A percentile compares a stretch with the other conserved stretches of the same genome.
Conservation (phyloP, 805 yeast genomes). For the Zygoascus biomembranicola region DNA sequence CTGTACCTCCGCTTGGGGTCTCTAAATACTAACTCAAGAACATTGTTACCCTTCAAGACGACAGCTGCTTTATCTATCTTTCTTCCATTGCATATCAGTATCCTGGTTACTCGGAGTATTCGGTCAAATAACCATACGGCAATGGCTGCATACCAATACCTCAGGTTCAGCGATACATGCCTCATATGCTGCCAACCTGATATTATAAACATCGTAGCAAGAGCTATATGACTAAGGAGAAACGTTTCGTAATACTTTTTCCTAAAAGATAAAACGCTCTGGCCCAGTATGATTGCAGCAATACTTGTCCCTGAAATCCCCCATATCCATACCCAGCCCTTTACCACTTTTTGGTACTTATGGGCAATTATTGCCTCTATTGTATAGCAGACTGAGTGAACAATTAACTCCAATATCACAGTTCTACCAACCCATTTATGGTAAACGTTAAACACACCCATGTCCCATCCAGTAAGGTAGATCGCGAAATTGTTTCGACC, state of each 20-base stretch:
- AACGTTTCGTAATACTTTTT: conserved; percentile 50
- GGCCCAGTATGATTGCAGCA: conserved; percentile 38
- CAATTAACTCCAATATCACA: conserved; percentile 38
- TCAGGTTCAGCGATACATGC: conserved; percentile 32
- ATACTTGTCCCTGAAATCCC: conserved; percentile 38
- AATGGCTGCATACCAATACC: conserved; percentile 44
- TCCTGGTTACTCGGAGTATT: conserved; percentile 44
- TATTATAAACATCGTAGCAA: conserved; percentile 46
- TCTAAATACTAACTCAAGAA: conserved; percentile 19
- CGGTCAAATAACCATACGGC: conserved; percentile 70
- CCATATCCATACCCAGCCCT: conserved; percentile 19
- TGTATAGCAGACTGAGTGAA: conserved; percentile 53
- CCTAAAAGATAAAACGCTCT: conserved; percentile 45
- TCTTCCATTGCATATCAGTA: conserved; percentile 39
- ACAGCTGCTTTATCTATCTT: conserved; percentile 23
- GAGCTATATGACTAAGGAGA: conserved; percentile 44
- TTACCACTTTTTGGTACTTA: conserved; percentile 1
- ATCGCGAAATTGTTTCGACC: conserved; percentile 65
- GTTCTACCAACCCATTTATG: conserved; percentile 59
- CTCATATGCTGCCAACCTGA: conserved; percentile 53
- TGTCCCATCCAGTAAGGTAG: conserved; percentile 52
- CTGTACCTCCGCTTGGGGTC: conserved; percentile 37
- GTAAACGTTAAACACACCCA: conserved; percentile 49
- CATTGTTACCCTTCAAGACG: conserved; percentile 9
- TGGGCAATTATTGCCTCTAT: conserved; percentile 26